Conservation (phyloP, 805 yeast species). For the Sugiyamaella marilandica region DNA sequence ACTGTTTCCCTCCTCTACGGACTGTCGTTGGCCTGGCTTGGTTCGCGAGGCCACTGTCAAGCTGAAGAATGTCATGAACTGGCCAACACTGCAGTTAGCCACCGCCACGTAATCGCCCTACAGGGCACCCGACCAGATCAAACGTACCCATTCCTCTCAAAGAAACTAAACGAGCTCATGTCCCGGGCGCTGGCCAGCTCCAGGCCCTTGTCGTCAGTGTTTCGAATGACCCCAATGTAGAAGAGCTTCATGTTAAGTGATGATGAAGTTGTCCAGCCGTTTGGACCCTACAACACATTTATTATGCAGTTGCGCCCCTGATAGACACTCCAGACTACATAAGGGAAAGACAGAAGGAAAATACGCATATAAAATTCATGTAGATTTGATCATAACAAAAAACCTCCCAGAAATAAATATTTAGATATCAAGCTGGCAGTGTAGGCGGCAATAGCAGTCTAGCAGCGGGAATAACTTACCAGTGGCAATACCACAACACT, state of each 20-base stretch:
- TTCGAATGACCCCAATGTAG: conserved; percentile 81
- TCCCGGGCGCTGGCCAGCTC: conserved; percentile 81
- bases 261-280: background rate
- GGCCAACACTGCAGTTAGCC: conserved; percentile 53
- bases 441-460: too few relatives aligned
- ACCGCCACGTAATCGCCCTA: background rate
- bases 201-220: conserved; percentile 53
- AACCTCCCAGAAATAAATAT: too few relatives aligned
- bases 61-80: conserved; percentile 91
- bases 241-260: conserved; percentile 67
- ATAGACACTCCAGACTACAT: too few relatives aligned
- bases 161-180: conserved; percentile 79
- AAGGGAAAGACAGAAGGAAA: too few relatives aligned
- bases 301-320: background rate
- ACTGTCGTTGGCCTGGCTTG: conserved; percentile 82
- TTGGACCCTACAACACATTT: background rate
- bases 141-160: conserved; percentile 60
- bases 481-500: too few relatives aligned
- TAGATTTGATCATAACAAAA: too few relatives aligned
- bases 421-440: too few relatives aligned
- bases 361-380: too few relatives aligned
- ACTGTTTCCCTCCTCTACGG: conserved; percentile 74
- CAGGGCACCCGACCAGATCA: background rate
- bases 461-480: too few relatives aligned
- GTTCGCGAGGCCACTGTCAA: conserved; percentile 90